Percentiles rank a stretch among this genome's conserved stretches.
Evolutionary conservation across 108 stramenopile genomes (phyloP).

Genomic region (Skeletonema marinoi): DNA sequence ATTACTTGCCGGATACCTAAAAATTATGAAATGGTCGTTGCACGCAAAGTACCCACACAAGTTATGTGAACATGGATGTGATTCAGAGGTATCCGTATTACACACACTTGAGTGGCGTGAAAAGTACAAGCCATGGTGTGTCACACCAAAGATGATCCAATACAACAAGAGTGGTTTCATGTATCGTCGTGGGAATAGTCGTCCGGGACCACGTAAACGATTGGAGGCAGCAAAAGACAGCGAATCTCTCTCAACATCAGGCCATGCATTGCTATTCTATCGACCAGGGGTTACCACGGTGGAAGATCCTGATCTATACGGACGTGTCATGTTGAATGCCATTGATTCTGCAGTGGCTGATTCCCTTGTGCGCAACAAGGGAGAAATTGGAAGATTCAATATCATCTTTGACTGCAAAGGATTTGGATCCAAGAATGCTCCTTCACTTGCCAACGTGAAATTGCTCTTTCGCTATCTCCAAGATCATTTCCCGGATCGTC

Average conservation of each 20-base stretch:
- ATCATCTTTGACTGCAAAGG: constrained; percentile 61
- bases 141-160: constrained; percentile 47
- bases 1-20: constrained; percentile 40
- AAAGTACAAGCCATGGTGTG: constrained; percentile 71
- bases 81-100: constrained; percentile 54
- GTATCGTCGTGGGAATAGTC: constrained; percentile 63
- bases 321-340: constrained; percentile 53
- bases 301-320: constrained; percentile 42
- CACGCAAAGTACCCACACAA: constrained; percentile 64
- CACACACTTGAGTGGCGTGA: constrained; percentile 78
- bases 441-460: constrained; percentile 54
- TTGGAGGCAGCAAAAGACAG: constrained; percentile 12
- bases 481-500: constrained; percentile 79
- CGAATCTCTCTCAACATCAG: constrained; percentile 12
- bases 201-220: constrained; percentile 21
- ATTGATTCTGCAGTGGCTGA: constrained; percentile 66
- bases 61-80: constrained; percentile 59
- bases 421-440: constrained; percentile 43
- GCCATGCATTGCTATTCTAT: constrained; percentile 69
- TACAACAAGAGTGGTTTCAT: constrained; percentile 66
- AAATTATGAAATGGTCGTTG: constrained; percentile 55
- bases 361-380: constrained; percentile 47
- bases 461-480: constrained; percentile 61
- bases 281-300: constrained; percentile 45
- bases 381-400: constrained; percentile 73